Percentiles rank a stretch among this genome's conserved stretches.
Evolutionary conservation across 768 basidiomycete species (phyloP).

Genomic region (Lepiota venenata): DNA sequence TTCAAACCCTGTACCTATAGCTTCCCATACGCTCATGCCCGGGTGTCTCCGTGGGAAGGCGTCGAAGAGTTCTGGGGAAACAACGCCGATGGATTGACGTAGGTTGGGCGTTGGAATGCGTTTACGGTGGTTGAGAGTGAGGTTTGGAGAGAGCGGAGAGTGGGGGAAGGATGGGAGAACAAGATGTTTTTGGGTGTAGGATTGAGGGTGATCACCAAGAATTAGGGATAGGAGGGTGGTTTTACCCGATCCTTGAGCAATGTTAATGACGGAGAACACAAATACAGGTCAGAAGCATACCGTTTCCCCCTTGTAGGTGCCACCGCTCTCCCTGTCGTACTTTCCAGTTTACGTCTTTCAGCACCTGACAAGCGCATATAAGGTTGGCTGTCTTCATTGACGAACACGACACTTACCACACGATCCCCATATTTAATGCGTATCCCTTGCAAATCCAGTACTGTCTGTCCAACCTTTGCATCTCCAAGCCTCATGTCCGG

Average conservation of each 20-base stretch:
- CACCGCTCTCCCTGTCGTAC: slow-evolving; percentile 81
- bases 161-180: slow-evolving; percentile 27
- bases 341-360: slow-evolving; percentile 78
- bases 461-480: slow-evolving; percentile 15
- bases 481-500: neutral
- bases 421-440: slow-evolving; percentile 69
- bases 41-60: slow-evolving; percentile 77
- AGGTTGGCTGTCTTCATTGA: neutral
- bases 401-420: slow-evolving; percentile 35
- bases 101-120: slow-evolving; percentile 67
- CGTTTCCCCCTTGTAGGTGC: slow-evolving; percentile 90
- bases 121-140: slow-evolving; percentile 63
- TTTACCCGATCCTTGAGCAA: slow-evolving; percentile 80
- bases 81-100: slow-evolving; percentile 67
- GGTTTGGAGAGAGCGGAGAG: slow-evolving; percentile 43
- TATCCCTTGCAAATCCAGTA: slow-evolving; percentile 65
- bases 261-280: neutral
- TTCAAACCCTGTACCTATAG: slow-evolving; percentile 84
- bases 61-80: slow-evolving; percentile 87
- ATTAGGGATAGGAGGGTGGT: slow-evolving; percentile 88
- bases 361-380: slow-evolving; percentile 43
- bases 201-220: slow-evolving; percentile 94
- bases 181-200: slow-evolving; percentile 65
- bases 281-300: slow-evolving; percentile 31
- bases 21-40: slow-evolving; percentile 70